A percentile compares a stretch with the other conserved stretches of the same genome.
Conservation (phyloP, 2,329 filamentous ascomycete species). For the Aspergillus sp. region DNA sequence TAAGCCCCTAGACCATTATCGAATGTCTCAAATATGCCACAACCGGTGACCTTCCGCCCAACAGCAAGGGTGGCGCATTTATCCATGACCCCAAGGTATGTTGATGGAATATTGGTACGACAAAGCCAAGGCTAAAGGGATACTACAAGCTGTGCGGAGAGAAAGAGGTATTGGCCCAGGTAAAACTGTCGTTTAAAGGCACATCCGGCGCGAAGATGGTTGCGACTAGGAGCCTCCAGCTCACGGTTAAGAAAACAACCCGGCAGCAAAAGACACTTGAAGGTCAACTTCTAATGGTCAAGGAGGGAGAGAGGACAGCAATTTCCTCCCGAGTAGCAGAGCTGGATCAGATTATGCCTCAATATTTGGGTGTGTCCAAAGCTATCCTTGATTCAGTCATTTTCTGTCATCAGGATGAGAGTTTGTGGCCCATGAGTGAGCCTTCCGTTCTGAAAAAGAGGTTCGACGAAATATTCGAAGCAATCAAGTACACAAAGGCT, state of each 20-base stretch:
- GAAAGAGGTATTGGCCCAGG: slow-evolving; percentile 84
- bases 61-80: slow-evolving; percentile 85
- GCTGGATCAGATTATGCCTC: slow-evolving; percentile 78
- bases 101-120: neutral
- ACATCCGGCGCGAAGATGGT: slow-evolving; percentile 79
- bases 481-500: slow-evolving; percentile 92
- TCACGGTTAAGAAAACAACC: slow-evolving; percentile 79
- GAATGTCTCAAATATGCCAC: slow-evolving; percentile 98
- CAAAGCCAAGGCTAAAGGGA: slow-evolving; percentile 6
- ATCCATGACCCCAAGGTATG: slow-evolving; percentile 90
- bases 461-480: slow-evolving; percentile 98
- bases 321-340: slow-evolving; percentile 80
- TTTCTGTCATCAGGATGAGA: slow-evolving; percentile 98
- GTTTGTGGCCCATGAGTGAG: slow-evolving; percentile 93
- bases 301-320: slow-evolving; percentile 75
- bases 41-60: slow-evolving; percentile 87
- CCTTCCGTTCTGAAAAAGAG: slow-evolving; percentile 82
- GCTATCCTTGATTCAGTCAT: slow-evolving; percentile 93
- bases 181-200: slow-evolving; percentile 82
- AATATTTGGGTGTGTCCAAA: slow-evolving; percentile 82
- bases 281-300: slow-evolving; percentile 70
- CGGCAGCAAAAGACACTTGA: slow-evolving; percentile 82
- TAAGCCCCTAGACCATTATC: slow-evolving; percentile 71
- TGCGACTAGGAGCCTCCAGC: slow-evolving; percentile 77
- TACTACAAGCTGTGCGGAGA: slow-evolving; percentile 67